Evolutionary conservation across 306 rosid species (phyloP).

Genomic region (Vigna unguiculata): DNA sequence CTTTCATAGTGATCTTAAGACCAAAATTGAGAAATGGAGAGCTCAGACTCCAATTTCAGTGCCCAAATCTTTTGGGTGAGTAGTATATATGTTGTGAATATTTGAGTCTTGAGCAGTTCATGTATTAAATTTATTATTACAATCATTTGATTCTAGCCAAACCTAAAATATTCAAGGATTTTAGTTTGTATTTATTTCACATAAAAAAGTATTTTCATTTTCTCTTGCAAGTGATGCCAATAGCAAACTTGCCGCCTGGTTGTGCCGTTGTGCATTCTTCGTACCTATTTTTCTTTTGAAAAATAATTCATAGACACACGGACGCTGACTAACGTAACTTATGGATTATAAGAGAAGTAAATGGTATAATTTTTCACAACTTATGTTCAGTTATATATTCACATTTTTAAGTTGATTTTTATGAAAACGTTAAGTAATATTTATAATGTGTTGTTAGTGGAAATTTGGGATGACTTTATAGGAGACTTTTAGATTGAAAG

Average conservation of each 20-base stretch:
- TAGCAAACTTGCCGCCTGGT: neutral
- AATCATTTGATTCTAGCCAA: conserved; percentile 27
- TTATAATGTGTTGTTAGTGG: neutral
- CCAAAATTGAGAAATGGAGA: conserved; percentile 62
- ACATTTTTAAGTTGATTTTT: no score
- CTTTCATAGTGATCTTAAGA: conserved; percentile 67
- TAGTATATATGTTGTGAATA: conserved; percentile 38
- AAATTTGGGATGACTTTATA: neutral
- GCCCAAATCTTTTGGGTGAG: conserved; percentile 62
- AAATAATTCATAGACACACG: neutral
- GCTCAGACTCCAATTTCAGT: conserved; percentile 51
- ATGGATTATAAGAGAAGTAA: neutral
- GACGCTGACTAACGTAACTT: neutral
- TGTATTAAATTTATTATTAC: conserved; percentile 33
- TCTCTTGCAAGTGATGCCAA: neutral
- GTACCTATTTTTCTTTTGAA: neutral
- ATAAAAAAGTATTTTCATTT: neutral
- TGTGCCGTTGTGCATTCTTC: neutral
- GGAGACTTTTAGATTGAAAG: no score
- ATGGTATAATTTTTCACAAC: no score
- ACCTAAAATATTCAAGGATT: neutral
- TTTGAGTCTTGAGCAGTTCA: conserved; percentile 16
- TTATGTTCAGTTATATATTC: no score
- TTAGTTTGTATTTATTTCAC: conserved; percentile 10
- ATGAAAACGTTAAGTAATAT: no score